Evolutionary conservation across 2,329 filamentous ascomycete species (phyloP), one percentile per base, ranked within the genome.

Genomic region (Westerdykella sp.): DNA sequence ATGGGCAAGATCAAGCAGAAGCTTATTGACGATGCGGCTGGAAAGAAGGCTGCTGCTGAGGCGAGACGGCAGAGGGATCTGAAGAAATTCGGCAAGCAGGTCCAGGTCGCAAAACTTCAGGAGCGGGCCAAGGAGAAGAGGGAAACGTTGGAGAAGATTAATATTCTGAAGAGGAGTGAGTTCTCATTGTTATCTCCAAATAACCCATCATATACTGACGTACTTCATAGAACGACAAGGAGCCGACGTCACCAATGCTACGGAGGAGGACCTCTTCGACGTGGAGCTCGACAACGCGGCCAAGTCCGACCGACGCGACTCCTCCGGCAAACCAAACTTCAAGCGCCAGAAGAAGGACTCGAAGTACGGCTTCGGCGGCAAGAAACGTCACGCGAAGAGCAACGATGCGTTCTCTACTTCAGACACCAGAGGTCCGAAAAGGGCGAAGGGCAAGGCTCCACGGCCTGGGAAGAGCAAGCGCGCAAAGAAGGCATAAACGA

Each of bases 41-140:
- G 81, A 48, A 95, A 95, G 77, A 95, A 95, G 75, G 91, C 93
- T 1, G 80, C 88, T 22, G 83, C 86, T 18, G 93, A 98, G 69
- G 93, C 93, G 6, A 81, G 89, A 65, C 89, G 89, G 72, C 84
- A 91, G 73, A 79, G 93, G 51, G 93, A 98, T 67, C 76, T 97
- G 60, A 97, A 96, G 82, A 98, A 97, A 73, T 98, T 97, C 66
- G 93, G 93, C 66, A 98, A 98, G 75, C 87, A 95, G 68, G 93
- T 97, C 41, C 93, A 98, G 74, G 81, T 95, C 47, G 90, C 90
- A 46, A 96, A 95, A 75, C 72, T 95, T 67, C 91, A 97, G 72
- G 91, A 98, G 78, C 78, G 93, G 39, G 82, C 87, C 40, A 95
- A 94, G 77, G 84, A 83, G 62, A 96, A 96, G 83, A 83, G 81